Percentiles rank a stretch among this genome's conserved stretches.
phyloP scores from a whole-genome alignment of 2,329 filamentous ascomycete genomes.

The Mycosphaerella arachidis region DNA sequence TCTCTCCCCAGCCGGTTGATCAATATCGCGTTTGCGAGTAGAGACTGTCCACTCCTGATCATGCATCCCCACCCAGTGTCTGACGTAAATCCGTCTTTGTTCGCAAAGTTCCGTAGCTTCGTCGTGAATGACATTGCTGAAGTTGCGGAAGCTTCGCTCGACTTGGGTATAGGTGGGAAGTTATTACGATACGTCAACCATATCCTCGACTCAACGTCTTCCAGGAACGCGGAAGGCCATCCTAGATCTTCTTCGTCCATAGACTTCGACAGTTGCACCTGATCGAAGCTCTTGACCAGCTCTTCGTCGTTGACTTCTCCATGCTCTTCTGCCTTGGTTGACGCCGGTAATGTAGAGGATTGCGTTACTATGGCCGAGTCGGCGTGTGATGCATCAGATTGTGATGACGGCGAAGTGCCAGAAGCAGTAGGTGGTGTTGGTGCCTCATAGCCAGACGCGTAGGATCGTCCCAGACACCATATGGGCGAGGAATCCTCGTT shows the following conservation, averaged over 20 bases:
- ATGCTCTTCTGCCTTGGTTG: constrained; percentile 15
- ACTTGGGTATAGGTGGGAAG: constrained; percentile 77
- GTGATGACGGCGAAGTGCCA: constrained; percentile 28
- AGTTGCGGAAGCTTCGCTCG: constrained; percentile 65
- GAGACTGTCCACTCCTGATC: constrained; percentile 92
- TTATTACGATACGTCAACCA: constrained; percentile 96
- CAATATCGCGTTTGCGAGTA: constrained; percentile 79
- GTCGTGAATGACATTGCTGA: constrained; percentile 76
- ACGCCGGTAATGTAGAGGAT: background rate
- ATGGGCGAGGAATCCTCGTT: constrained; percentile 74
- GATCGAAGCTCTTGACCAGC: constrained; percentile 26
- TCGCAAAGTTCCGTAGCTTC: constrained; percentile 73
- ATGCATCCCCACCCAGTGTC: constrained; percentile 98
- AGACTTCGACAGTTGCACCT: constrained; percentile 26
- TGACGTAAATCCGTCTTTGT: constrained; percentile 78
- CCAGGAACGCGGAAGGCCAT: constrained; percentile 82
- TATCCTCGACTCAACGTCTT: constrained; percentile 86
- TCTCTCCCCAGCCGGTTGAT: constrained; percentile 73
- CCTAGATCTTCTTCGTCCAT: constrained; percentile 43
- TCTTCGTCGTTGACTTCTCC: constrained; percentile 19
- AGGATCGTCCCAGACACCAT: constrained; percentile 70
- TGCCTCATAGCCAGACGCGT: constrained; percentile 39
- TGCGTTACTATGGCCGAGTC: constrained; percentile 32
- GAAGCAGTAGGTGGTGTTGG: constrained; percentile 15
- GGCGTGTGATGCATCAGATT: constrained; percentile 30